These are phyloP conservation scores for Vaccinium corymbosum DNA, from an alignment of 148 eudicot species.

Conservation along the genomic window DNA sequence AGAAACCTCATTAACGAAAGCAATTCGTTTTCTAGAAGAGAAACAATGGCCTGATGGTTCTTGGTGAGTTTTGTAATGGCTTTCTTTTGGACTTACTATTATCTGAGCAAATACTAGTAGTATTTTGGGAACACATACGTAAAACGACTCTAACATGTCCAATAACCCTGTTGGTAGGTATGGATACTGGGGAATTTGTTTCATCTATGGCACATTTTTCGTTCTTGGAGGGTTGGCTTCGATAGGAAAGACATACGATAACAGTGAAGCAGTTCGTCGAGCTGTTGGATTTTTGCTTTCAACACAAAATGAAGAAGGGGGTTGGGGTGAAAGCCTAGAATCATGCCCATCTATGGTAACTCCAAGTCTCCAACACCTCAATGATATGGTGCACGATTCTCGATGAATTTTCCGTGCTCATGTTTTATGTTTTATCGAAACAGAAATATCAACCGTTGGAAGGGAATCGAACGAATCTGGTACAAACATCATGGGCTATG, in stretches of 20 bases:
- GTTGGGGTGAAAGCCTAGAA: slow-evolving; percentile 49
- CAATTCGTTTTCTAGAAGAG: slow-evolving; percentile 29
- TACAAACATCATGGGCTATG: slow-evolving; percentile 52
- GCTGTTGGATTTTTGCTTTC: slow-evolving; percentile 34
- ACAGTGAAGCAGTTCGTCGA: slow-evolving; percentile 34
- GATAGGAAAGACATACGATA: slow-evolving; percentile 33
- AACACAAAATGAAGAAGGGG: slow-evolving; percentile 43
- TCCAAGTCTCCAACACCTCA: neutral
- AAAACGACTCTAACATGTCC: neutral
- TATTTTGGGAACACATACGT: neutral
- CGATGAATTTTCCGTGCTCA: neutral
- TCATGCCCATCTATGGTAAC: slow-evolving; percentile 42
- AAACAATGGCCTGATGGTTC: slow-evolving; percentile 47
- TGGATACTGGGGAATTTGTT: slow-evolving; percentile 55
- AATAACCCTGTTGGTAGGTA: slow-evolving; percentile 27
- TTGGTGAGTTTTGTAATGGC: slow-evolving; percentile 23
- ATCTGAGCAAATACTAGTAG: neutral
- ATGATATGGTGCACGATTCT: neutral
- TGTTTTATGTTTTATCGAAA: neutral
- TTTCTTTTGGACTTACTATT: neutral
- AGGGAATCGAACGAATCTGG: slow-evolving; percentile 38
- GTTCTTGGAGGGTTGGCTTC: slow-evolving; percentile 36
- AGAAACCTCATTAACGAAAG: slow-evolving; percentile 32
- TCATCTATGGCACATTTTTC: slow-evolving; percentile 42
- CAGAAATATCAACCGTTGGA: slow-evolving; percentile 39